phyloP scores from a whole-genome alignment of 2,329 filamentous ascomycete genomes.

The Torrubiella hemipterigena region DNA sequence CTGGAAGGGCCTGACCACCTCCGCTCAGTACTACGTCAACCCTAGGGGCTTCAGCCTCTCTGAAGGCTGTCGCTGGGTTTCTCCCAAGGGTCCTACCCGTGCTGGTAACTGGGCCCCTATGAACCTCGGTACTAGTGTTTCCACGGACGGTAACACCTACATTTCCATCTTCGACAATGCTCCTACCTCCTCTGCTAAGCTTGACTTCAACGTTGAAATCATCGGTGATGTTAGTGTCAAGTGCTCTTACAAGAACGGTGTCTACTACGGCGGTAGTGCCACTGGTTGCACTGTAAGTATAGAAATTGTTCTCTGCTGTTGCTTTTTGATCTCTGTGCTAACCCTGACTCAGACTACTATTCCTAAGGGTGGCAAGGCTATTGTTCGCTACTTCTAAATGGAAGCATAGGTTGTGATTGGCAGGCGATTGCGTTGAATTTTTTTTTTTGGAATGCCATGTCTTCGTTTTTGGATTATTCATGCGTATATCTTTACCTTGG shows the following conservation, averaged over 20 bases:
- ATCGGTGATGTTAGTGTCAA: slow-evolving; percentile 44
- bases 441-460: no score
- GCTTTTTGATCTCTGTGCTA: neutral
- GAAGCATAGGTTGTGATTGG: no score
- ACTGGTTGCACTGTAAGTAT: slow-evolving; percentile 72
- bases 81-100: slow-evolving; percentile 32
- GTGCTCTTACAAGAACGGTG: slow-evolving; percentile 56
- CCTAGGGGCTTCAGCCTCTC: slow-evolving; percentile 54
- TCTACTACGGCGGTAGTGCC: slow-evolving; percentile 43
- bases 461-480: no score
- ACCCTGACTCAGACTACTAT: slow-evolving; percentile 26
- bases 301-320: neutral
- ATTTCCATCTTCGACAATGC: slow-evolving; percentile 76
- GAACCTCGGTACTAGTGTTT: slow-evolving; percentile 72
- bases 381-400: slow-evolving; percentile 30
- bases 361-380: slow-evolving; percentile 25
- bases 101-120: slow-evolving; percentile 80
- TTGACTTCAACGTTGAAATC: slow-evolving; percentile 74
- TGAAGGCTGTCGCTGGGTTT: slow-evolving; percentile 66
- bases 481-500: no score
- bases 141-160: slow-evolving; percentile 53
- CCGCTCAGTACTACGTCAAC: slow-evolving; percentile 96
- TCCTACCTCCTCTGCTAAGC: slow-evolving; percentile 56
- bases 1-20: slow-evolving; percentile 64
- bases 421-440: no score